Conservation (phyloP, 805 yeast species). For the Pachysolen tannophilus region DNA sequence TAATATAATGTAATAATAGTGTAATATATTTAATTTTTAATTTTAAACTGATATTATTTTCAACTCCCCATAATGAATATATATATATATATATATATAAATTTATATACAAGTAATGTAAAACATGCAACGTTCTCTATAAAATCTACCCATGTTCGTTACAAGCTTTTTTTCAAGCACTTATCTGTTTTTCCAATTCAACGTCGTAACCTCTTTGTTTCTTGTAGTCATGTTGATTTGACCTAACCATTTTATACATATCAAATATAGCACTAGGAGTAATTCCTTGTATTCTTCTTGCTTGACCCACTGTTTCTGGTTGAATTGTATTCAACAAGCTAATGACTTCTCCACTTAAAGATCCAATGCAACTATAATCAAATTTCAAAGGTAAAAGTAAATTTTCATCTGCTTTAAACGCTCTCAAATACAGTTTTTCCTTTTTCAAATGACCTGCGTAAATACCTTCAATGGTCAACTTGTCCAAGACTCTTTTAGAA, state of each 20-base stretch:
- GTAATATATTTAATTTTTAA: too few species aligned
- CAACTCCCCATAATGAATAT: too few species aligned
- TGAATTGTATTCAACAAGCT: constrained; percentile 60
- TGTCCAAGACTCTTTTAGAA: constrained; percentile 41
- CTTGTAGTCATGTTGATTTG: constrained; percentile 15
- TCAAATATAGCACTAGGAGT: constrained; percentile 91
- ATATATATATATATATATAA: too few species aligned
- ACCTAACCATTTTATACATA: constrained; percentile 47
- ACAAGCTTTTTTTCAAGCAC: constrained; percentile 8
- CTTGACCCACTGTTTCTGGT: constrained; percentile 92
- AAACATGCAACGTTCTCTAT: too few species aligned
- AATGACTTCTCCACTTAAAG: constrained; percentile 73
- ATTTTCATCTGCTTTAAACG: constrained; percentile 78
- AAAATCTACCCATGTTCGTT: too few species aligned
- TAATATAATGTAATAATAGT: too few species aligned
- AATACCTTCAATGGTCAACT: constrained; percentile 70
- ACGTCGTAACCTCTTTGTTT: constrained; percentile 10
- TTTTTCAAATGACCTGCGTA: constrained; percentile 74
- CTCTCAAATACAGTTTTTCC: constrained; percentile 62
- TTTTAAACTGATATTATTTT: too few species aligned
- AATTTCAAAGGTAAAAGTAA: constrained; percentile 60
- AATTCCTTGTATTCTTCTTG: constrained; percentile 87
- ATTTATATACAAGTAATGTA: too few species aligned
- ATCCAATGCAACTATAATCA: constrained; percentile 50
- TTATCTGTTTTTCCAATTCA: constrained; percentile 7